Conservation (phyloP, 257 asterid genomes). For the Primulina huaijiensis region DNA sequence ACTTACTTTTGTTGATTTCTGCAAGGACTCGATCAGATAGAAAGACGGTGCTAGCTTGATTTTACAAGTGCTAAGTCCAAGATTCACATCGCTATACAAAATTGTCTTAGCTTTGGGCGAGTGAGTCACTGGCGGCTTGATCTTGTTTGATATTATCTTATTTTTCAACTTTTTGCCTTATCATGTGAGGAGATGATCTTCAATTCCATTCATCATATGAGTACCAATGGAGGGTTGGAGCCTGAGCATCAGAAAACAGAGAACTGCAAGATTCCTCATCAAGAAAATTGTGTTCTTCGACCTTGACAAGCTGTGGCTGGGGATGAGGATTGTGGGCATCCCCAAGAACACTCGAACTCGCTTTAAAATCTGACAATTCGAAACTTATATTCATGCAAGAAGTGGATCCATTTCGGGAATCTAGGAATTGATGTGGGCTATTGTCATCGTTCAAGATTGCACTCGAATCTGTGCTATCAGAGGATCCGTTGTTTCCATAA, state of each 20-base stretch:
- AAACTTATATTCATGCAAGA: constrained; percentile 24
- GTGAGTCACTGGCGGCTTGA: background rate
- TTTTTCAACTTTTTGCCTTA: background rate
- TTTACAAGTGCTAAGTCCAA: background rate
- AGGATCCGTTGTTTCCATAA: constrained; percentile 46
- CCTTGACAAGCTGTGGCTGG: constrained; percentile 60
- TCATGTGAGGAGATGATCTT: background rate
- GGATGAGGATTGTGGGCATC: constrained; percentile 37
- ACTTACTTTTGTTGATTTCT: background rate
- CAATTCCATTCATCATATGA: constrained; percentile 70
- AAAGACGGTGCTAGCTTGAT: background rate
- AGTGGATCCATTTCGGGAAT: constrained; percentile 25
- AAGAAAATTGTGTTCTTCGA: constrained; percentile 79
- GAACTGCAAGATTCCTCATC: constrained; percentile 75
- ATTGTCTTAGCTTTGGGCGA: constrained; percentile 17
- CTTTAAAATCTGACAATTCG: constrained; percentile 24
- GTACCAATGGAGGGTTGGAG: constrained; percentile 86
- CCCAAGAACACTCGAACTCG: constrained; percentile 25
- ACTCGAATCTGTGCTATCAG: constrained; percentile 69
- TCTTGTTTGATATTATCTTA: background rate
- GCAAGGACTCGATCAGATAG: background rate
- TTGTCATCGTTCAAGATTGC: constrained; percentile 69
- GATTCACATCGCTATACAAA: background rate
- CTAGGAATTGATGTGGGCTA: constrained; percentile 37
- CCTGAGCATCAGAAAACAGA: constrained; percentile 73